A percentile compares a stretch with the other conserved stretches of the same genome.
Conservation (phyloP, 1,139 yeast species). For the Candida dubliniensis region DNA sequence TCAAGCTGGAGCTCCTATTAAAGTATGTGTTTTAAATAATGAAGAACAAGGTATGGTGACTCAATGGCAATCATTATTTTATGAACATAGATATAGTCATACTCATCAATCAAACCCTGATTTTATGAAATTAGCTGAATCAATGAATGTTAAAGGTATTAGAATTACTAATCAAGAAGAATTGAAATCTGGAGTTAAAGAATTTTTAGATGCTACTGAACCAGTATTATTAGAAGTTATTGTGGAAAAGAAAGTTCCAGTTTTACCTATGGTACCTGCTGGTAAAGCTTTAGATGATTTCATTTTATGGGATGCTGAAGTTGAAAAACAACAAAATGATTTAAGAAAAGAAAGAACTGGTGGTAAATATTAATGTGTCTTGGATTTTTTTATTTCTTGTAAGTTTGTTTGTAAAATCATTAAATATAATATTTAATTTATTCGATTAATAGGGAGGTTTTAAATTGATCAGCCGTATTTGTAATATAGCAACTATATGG, state of each 20-base stretch:
- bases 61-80: slow-evolving; percentile 97
- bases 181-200: slow-evolving; percentile 55
- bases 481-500: no score
- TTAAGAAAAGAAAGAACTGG: slow-evolving; percentile 61
- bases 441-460: no score
- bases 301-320: slow-evolving; percentile 77
- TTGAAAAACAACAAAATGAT: slow-evolving; percentile 70
- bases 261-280: slow-evolving; percentile 96
- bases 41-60: slow-evolving; percentile 99
- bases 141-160: slow-evolving; percentile 89
- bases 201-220: slow-evolving; percentile 73
- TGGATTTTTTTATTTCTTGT: no score
- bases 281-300: slow-evolving; percentile 95
- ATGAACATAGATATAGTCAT: slow-evolving; percentile 94
- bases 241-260: slow-evolving; percentile 96
- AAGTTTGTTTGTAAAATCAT: no score
- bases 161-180: slow-evolving; percentile 71
- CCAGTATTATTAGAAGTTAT: slow-evolving; percentile 89
- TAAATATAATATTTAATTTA: no score
- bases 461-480: no score
- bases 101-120: slow-evolving; percentile 95
- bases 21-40: slow-evolving; percentile 84
- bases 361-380: slow-evolving; percentile 43
- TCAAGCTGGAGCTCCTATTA: slow-evolving; percentile 88
- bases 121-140: slow-evolving; percentile 87